Conservation (phyloP, 805 yeast species). For the Zygosaccharomyces pseudorouxii region DNA sequence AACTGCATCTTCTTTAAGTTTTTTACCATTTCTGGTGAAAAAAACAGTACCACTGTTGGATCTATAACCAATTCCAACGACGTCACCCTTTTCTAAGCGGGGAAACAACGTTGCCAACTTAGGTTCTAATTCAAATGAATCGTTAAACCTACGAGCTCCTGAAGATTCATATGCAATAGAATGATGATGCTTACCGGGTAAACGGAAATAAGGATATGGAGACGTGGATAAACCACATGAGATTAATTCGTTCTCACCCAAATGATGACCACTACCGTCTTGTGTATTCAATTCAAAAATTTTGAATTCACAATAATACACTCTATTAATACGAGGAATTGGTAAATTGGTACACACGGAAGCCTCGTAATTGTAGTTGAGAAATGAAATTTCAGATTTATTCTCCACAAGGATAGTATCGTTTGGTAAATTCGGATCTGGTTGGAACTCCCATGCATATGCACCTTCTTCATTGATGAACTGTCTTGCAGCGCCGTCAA, state of each 20-base stretch:
- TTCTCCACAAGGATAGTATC: constrained; percentile 59
- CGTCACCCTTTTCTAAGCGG: constrained; percentile 71
- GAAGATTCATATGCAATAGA: constrained; percentile 84
- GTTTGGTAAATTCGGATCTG: constrained; percentile 48
- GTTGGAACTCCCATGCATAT: constrained; percentile 81
- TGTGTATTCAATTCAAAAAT: constrained; percentile 61
- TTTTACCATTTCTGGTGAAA: constrained; percentile 92
- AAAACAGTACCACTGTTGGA: constrained; percentile 80
- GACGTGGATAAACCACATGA: constrained; percentile 78
- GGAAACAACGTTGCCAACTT: constrained; percentile 55
- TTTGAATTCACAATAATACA: constrained; percentile 85
- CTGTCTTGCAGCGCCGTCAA: constrained; percentile 33
- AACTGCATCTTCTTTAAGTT: constrained; percentile 70
- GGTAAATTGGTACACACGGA: constrained; percentile 80
- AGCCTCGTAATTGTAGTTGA: constrained; percentile 53
- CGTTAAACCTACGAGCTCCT: constrained; percentile 75
- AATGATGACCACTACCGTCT: constrained; percentile 28
- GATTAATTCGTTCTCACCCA: constrained; percentile 43
- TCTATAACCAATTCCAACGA: constrained; percentile 86
- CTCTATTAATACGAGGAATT: constrained; percentile 74
- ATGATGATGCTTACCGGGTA: constrained; percentile 87
- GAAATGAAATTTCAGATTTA: constrained; percentile 56
- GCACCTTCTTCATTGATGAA: constrained; percentile 85
- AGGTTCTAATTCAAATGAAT: constrained; percentile 54
- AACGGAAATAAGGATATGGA: constrained; percentile 90